Percentiles rank a stretch among this genome's conserved stretches.
Conservation (phyloP, 2,329 filamentous ascomycete species). For the Alternaria sp. region DNA sequence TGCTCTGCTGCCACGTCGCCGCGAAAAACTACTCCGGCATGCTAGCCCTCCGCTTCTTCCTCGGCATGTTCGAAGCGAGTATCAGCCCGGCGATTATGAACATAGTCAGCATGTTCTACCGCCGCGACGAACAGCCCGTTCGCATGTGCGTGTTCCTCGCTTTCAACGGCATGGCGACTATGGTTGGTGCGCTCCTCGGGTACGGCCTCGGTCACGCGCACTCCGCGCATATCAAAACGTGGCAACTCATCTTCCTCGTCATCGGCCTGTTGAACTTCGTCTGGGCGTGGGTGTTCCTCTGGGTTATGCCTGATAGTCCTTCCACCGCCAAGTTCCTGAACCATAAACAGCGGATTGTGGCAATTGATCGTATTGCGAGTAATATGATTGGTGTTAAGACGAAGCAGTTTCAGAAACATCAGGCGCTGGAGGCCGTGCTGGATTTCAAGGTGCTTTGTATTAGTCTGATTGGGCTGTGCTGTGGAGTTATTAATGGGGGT, state of each 20-base stretch:
- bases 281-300: conserved; percentile 45
- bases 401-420: conserved; percentile 42
- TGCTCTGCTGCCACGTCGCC: conserved; percentile 52
- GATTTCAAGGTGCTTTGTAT: conserved; percentile 52
- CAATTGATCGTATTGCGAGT: conserved; percentile 48
- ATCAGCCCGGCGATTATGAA: conserved; percentile 48
- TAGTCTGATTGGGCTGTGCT: conserved; percentile 50
- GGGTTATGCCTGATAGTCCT: conserved; percentile 47
- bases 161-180: conserved; percentile 49
- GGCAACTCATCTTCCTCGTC: conserved; percentile 49
- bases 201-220: conserved; percentile 45
- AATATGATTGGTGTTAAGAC: conserved; percentile 54
- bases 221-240: conserved; percentile 32
- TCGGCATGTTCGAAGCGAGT: conserved; percentile 47
- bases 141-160: conserved; percentile 54
- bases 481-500: conserved; percentile 59
- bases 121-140: conserved; percentile 47
- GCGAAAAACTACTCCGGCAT: conserved; percentile 48
- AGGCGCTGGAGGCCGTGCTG: conserved; percentile 50
- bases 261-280: conserved; percentile 47
- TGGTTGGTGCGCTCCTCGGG: conserved; percentile 45
- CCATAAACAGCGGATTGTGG: conserved; percentile 49
- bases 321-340: conserved; percentile 45
- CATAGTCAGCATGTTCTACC: conserved; percentile 49
- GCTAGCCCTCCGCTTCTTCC: conserved; percentile 41